Percentiles rank a stretch among this genome's conserved stretches.
Evolutionary conservation across 331 rosid species (phyloP).

Genomic region (Acacia pycnantha): DNA sequence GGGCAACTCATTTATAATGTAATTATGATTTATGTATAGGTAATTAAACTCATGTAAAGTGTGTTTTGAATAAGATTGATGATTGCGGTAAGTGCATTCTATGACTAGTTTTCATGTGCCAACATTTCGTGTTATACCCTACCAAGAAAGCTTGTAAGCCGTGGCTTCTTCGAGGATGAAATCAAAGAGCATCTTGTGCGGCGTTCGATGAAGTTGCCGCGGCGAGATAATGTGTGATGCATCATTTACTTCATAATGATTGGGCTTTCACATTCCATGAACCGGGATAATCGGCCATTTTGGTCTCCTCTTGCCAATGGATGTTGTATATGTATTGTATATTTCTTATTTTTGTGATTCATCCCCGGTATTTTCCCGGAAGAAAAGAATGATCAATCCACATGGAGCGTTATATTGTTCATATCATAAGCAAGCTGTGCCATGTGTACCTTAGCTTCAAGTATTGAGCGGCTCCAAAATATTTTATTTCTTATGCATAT

Average conservation of each 20-base stretch:
- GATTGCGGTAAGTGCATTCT: slow-evolving; percentile 57
- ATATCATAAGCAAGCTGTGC: too few relatives aligned
- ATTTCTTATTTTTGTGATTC: too few relatives aligned
- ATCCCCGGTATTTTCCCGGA: too few relatives aligned
- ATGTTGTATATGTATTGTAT: too few relatives aligned
- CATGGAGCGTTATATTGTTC: too few relatives aligned
- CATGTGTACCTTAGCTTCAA: too few relatives aligned
- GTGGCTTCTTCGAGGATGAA: slow-evolving; percentile 34
- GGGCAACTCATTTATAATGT: not conserved
- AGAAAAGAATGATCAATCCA: too few relatives aligned
- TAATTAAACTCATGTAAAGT: not conserved
- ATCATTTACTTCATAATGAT: not conserved
- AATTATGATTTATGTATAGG: not conserved
- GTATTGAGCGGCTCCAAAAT: not conserved
- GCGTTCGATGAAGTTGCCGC: slow-evolving; percentile 38
- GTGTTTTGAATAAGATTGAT: slow-evolving; percentile 11
- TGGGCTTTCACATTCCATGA: too few relatives aligned
- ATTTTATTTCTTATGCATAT: too few relatives aligned
- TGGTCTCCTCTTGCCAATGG: too few relatives aligned
- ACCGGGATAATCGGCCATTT: too few relatives aligned
- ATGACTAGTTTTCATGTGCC: slow-evolving; percentile 73
- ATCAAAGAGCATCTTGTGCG: slow-evolving; percentile 49
- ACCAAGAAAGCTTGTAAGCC: slow-evolving; percentile 24
- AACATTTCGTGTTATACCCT: slow-evolving; percentile 72
- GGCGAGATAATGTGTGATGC: slow-evolving; percentile 37